phyloP scores from a whole-genome alignment of 2,329 filamentous ascomycete species.

The Fusarium illudens region DNA sequence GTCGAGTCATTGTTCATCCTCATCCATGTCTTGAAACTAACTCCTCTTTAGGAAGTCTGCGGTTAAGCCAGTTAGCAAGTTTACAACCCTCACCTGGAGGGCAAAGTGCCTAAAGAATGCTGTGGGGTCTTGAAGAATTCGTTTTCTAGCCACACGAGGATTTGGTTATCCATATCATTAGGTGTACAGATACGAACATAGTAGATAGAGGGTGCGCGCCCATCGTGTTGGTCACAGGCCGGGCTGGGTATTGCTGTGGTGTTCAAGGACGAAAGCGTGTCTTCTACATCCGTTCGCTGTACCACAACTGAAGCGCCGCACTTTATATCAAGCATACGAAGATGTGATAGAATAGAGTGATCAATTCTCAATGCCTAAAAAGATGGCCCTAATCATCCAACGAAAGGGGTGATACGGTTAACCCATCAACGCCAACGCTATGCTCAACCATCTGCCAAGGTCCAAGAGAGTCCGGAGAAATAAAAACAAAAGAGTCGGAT shows the following conservation, averaged over 20 bases:
- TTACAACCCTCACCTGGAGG: background rate
- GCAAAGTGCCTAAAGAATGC: background rate
- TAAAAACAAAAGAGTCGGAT: background rate
- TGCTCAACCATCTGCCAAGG: constrained; percentile 9
- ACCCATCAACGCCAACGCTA: constrained; percentile 39
- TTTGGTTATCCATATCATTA: background rate
- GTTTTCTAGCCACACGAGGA: background rate
- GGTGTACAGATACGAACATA: background rate
- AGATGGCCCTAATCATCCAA: background rate
- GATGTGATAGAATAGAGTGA: background rate
- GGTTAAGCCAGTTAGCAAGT: background rate
- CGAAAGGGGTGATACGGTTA: background rate
- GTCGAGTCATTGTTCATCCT: accelerated
- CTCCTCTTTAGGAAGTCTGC: background rate
- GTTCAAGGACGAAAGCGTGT: no score
- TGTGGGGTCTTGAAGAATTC: background rate
- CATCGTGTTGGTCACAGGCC: background rate
- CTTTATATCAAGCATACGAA: no score
- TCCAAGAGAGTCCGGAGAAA: background rate
- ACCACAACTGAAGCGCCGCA: no score
- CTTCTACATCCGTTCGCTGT: no score
- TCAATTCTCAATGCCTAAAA: background rate
- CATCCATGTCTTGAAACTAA: background rate
- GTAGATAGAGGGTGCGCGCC: background rate
- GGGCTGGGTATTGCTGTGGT: background rate